Conservation (phyloP, 116 monocot genomes). For the Dioscorea cayenensis region DNA sequence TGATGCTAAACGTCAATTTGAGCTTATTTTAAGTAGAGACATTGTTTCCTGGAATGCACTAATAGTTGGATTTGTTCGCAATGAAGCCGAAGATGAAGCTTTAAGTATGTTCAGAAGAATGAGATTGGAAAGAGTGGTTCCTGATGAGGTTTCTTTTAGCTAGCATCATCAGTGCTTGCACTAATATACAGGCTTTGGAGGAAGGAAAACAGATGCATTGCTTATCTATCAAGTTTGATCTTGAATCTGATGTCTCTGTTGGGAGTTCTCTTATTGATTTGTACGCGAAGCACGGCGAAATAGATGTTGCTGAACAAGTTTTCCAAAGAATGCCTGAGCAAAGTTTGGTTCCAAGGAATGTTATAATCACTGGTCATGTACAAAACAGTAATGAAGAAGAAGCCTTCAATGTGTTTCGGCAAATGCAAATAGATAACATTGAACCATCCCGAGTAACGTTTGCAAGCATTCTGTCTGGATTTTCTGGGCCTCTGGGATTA, state of each 20-base stretch:
- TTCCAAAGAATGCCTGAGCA: conserved; percentile 35
- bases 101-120: conserved; percentile 28
- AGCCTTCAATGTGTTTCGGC: conserved; percentile 34
- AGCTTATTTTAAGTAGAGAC: conserved; percentile 31
- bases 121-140: conserved; percentile 21
- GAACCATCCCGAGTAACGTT: conserved; percentile 42
- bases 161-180: conserved; percentile 40
- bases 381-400: conserved; percentile 37
- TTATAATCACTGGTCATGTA: conserved; percentile 40
- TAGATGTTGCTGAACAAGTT: conserved; percentile 33
- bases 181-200: conserved; percentile 17
- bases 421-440: conserved; percentile 35
- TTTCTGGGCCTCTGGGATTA: conserved; percentile 15
- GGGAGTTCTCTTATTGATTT: conserved; percentile 56
- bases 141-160: conserved; percentile 49
- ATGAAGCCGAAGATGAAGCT: conserved; percentile 32
- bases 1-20: conserved; percentile 38
- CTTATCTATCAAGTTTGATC: conserved; percentile 37
- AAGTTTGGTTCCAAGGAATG: conserved; percentile 43
- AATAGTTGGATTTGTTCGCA: conserved; percentile 35
- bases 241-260: conserved; percentile 29
- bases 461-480: conserved; percentile 47
- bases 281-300: conserved; percentile 43
- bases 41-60: conserved; percentile 64
- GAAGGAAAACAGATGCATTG: conserved; percentile 59